Evolutionary conservation across 768 basidiomycete genomes (phyloP), one percentile per base, ranked within the genome.

Genomic region (Suillus hirtellus): DNA sequence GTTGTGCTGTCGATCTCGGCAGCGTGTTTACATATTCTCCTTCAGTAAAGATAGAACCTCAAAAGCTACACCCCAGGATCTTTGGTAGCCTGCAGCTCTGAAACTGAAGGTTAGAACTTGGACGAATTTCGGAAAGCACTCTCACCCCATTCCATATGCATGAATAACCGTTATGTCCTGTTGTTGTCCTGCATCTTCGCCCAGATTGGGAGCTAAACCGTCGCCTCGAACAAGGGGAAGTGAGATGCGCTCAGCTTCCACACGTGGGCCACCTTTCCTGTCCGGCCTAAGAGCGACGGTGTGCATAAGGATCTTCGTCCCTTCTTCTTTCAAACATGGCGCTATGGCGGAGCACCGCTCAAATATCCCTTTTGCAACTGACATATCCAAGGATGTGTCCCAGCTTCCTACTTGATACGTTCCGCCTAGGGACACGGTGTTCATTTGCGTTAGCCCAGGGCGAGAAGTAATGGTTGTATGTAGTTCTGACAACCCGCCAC

Each of bases 391-490:
- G 7, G 85, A 82, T 6, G 79, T 78, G 67, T 86, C 81, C 81
- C 83, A 85, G 64, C 81, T 78, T 78, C 78, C 63, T 69, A 66
- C 14, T 59, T 83, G 73, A 71, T 80, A 84, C 6, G 84, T 88
- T 1, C 89, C 89, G 14, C 88, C 88, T 14, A 86, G 69, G 60
- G 88, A 76, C 34, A 80, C 79, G 53, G 78, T 74, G 31, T 83
- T 80, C 5, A 77, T 75, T n/a, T 84, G 69, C 53, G 75, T 68
- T 38, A 4, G 31, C 60, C 80, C 80, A 15, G 86, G 81, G 24
- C 88, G 81, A 21, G 89, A 87, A 66, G 89, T 89, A 65, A 89
- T 81, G 73, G 89, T 89, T 3, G 81, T 81, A 4, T 72, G 73
- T 37, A 67, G 70, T 66, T 72, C 66, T 24, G 62, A 61, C 10